Conservation (phyloP, 345 rosid species). For the Eucalyptus regnans region DNA sequence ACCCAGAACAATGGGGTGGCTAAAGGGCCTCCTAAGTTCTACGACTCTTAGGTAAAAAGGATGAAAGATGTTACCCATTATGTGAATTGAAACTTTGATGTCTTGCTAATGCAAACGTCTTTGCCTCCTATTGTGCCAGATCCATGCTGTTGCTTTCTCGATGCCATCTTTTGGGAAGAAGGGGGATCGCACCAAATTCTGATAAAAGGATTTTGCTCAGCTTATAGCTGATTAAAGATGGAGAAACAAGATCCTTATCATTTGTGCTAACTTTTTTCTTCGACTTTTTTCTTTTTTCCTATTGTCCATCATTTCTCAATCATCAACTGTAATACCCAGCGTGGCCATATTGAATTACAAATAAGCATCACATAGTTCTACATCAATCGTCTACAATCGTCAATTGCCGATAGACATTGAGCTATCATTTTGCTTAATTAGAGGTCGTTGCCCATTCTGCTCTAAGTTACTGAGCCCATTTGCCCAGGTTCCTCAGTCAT, state of each 20-base stretch:
- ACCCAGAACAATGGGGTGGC: conserved; percentile 15
- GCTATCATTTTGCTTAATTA: neutral
- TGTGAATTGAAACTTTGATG: neutral
- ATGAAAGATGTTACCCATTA: too few relatives aligned
- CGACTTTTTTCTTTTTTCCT: too few relatives aligned
- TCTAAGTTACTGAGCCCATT: neutral
- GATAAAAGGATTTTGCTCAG: neutral
- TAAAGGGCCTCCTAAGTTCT: conserved; percentile 50
- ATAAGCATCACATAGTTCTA: neutral
- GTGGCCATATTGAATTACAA: too few relatives aligned
- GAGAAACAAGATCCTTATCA: neutral
- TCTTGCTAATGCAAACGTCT: neutral
- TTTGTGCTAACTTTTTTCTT: neutral
- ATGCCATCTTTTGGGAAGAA: conserved; percentile 65
- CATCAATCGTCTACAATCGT: neutral
- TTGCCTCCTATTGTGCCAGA: conserved; percentile 17
- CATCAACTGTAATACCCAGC: too few relatives aligned
- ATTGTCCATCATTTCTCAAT: neutral
- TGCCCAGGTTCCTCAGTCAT: neutral
- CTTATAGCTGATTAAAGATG: neutral
- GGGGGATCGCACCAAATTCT: conserved; percentile 36
- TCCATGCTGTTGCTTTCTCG: conserved; percentile 83
- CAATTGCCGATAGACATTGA: neutral
- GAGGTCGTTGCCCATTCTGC: neutral
- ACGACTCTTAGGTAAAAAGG: conserved; percentile 50